Percentiles rank a stretch among this genome's conserved stretches.
Conservation (phyloP, 2,329 filamentous ascomycete genomes). For the Colletotrichum sp. region DNA sequence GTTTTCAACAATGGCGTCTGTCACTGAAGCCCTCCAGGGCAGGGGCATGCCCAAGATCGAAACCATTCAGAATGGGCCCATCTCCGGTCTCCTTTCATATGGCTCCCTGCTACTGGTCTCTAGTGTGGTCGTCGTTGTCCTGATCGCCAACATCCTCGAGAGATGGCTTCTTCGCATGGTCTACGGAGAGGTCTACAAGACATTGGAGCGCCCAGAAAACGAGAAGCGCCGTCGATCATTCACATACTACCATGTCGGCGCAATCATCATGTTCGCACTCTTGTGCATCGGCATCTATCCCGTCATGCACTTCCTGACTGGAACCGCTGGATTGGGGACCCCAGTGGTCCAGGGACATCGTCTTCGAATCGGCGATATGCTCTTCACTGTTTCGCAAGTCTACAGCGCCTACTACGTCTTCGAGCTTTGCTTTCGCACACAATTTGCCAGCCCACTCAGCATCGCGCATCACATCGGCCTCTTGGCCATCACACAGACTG, state of each 20-base stretch:
- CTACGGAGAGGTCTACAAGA: slow-evolving; percentile 9
- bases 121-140: slow-evolving; percentile 10
- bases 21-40: not conserved
- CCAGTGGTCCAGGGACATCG: slow-evolving; percentile 1
- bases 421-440: slow-evolving; percentile 20
- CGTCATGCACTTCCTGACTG: slow-evolving; percentile 9
- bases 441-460: slow-evolving; percentile 20
- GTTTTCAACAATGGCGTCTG: not conserved
- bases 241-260: slow-evolving; percentile 23
- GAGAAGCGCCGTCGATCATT: slow-evolving; percentile 22
- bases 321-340: not conserved
- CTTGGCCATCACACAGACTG: slow-evolving; percentile 18
- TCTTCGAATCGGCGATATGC: slow-evolving; percentile 16
- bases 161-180: slow-evolving; percentile 11
- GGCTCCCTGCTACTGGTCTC: slow-evolving; percentile 19
- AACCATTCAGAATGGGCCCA: slow-evolving; percentile 5
- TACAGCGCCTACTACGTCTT: slow-evolving; percentile 25
- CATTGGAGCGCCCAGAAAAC: not conserved
- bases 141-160: slow-evolving; percentile 19
- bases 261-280: slow-evolving; percentile 11
- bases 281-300: slow-evolving; percentile 18
- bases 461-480: slow-evolving; percentile 23
- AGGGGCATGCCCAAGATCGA: slow-evolving; percentile 12
- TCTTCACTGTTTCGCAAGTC: slow-evolving; percentile 15
- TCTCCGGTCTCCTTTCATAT: not conserved